Evolutionary conservation across 495 filamentous ascomycete genomes (phyloP).

Genomic region (Evernia prunastri): DNA sequence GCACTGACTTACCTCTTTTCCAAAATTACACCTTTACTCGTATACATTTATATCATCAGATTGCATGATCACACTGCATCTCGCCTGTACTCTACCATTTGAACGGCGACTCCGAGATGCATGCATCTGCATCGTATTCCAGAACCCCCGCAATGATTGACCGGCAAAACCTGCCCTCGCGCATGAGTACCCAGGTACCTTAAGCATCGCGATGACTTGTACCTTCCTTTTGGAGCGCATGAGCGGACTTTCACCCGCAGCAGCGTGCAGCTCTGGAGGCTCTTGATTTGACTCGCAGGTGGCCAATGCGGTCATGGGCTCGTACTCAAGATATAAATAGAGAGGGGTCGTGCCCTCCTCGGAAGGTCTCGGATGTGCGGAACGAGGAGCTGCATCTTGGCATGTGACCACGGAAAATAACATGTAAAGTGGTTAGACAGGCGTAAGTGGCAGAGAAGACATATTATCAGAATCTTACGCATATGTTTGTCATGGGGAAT

Average conservation of each 20-base stretch:
- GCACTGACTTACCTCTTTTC: not conserved
- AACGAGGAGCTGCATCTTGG: not conserved
- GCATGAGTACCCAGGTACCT: too few species aligned
- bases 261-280: not conserved
- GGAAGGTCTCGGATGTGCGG: not conserved
- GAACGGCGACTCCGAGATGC: not conserved
- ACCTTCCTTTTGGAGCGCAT: not conserved
- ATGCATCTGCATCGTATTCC: not conserved
- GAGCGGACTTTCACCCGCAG: not conserved
- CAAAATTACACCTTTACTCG: not conserved
- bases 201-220: not conserved
- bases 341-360: not conserved
- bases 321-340: not conserved
- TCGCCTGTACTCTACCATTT: not conserved
- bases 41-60: not conserved
- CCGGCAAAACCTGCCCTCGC: not conserved
- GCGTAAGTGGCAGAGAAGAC: too few species aligned
- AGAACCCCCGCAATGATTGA: not conserved
- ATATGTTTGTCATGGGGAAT: too few species aligned
- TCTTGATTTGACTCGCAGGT: not conserved
- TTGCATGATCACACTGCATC: not conserved
- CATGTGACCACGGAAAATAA: too few species aligned
- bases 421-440: too few species aligned
- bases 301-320: not conserved
- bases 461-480: too few species aligned